These are phyloP conservation scores for Gastrolobium bilobum DNA, from an alignment of 306 rosid genomes.

Conservation along the genomic window DNA sequence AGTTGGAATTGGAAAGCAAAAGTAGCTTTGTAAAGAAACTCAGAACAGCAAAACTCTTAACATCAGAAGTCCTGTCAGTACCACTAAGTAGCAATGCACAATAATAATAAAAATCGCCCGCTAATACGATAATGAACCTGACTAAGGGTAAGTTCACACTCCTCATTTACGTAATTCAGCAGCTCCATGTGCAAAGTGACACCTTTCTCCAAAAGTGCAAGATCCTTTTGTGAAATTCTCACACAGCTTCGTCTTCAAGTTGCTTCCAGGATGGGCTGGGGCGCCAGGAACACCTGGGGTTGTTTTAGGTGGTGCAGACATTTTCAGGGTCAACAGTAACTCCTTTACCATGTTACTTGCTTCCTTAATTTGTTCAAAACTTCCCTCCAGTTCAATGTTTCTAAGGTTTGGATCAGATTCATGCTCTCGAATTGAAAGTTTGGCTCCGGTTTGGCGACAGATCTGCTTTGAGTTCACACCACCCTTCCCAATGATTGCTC, in stretches of 20 bases:
- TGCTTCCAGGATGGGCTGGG: slow-evolving; percentile 65
- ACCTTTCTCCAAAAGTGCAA: slow-evolving; percentile 96
- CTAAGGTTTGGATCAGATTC: slow-evolving; percentile 82
- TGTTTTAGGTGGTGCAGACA: slow-evolving; percentile 67
- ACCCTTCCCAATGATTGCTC: slow-evolving; percentile 97
- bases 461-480: slow-evolving; percentile 97
- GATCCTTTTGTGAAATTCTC: slow-evolving; percentile 90
- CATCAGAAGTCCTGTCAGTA: slow-evolving; percentile 54
- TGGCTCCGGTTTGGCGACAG: slow-evolving; percentile 97
- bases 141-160: slow-evolving; percentile 45
- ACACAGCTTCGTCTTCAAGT: slow-evolving; percentile 89
- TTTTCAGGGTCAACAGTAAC: slow-evolving; percentile 67
- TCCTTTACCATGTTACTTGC: slow-evolving; percentile 92
- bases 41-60: slow-evolving; percentile 51
- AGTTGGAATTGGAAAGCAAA: slow-evolving; percentile 37
- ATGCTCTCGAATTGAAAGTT: slow-evolving; percentile 88
- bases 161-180: slow-evolving; percentile 79
- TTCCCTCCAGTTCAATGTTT: slow-evolving; percentile 97
- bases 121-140: slow-evolving; percentile 45
- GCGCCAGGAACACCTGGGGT: slow-evolving; percentile 59
- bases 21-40: slow-evolving; percentile 40
- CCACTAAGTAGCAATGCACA: slow-evolving; percentile 59
- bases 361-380: slow-evolving; percentile 87
- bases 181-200: slow-evolving; percentile 96
- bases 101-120: slow-evolving; percentile 42